These are phyloP conservation scores for Coemansia sp. DNA, from an alignment of 192 early-diverging fungal species.

Conservation along the genomic window DNA sequence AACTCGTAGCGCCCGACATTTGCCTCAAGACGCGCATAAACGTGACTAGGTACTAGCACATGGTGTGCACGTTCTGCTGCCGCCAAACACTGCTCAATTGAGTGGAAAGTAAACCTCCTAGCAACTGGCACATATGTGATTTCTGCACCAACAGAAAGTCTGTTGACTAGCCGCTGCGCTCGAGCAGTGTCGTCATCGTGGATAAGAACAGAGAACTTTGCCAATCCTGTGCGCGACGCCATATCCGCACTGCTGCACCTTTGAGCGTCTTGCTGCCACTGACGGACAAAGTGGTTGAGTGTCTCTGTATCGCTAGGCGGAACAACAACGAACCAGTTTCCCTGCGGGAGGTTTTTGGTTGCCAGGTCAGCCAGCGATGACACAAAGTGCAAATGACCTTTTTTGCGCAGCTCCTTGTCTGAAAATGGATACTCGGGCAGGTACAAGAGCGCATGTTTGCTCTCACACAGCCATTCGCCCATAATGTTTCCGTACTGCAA, in stretches of 20 bases:
- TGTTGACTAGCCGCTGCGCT: conserved; percentile 36
- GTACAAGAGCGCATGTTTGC: conserved; percentile 65
- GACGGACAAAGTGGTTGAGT: conserved; percentile 35
- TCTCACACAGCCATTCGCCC: conserved; percentile 79
- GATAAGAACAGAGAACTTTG: conserved; percentile 36
- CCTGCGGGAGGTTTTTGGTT: conserved; percentile 31
- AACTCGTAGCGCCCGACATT: conserved; percentile 22
- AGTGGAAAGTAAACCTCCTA: conserved; percentile 28
- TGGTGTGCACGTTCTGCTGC: conserved; percentile 33
- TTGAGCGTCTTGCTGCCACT: conserved; percentile 40
- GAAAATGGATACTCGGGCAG: conserved; percentile 58
- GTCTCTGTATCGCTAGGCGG: conserved; percentile 34
- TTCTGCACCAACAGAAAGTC: conserved; percentile 20
- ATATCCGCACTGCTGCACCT: conserved; percentile 40
- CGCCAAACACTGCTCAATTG: conserved; percentile 36
- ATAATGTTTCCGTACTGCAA: conserved; percentile 79
- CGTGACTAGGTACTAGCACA: conserved; percentile 41
- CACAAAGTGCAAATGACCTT: conserved; percentile 48
- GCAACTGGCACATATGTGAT: conserved; percentile 38
- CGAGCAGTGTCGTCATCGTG: conserved; percentile 43
- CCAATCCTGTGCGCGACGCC: conserved; percentile 29
- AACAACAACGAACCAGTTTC: conserved; percentile 44
- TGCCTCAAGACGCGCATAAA: conserved; percentile 27
- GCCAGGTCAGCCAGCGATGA: conserved; percentile 35
- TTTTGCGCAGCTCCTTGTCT: conserved; percentile 51